These are phyloP conservation scores for Shiraia sp. DNA, from an alignment of 2,329 filamentous ascomycete genomes.

Conservation along the genomic window DNA sequence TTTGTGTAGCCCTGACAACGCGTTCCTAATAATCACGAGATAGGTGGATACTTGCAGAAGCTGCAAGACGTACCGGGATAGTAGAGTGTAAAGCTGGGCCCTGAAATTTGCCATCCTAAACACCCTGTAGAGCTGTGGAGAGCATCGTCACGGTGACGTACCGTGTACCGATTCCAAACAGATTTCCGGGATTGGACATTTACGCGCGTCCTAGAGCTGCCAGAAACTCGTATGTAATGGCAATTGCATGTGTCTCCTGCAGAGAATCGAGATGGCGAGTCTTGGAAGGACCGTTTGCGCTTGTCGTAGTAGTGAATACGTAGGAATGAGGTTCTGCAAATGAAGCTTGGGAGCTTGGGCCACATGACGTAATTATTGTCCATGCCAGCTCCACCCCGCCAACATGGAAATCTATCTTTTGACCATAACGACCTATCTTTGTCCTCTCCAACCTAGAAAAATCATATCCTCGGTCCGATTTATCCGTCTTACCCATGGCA, in stretches of 20 bases:
- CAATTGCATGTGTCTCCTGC: too few species aligned
- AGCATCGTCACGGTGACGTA: slow-evolving; percentile 13
- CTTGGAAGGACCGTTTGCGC: too few species aligned
- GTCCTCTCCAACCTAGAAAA: slow-evolving; percentile 7
- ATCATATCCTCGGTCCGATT: slow-evolving; percentile 6
- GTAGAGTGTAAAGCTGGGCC: slow-evolving; percentile 4
- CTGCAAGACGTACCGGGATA: background rate
- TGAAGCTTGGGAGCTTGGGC: slow-evolving; percentile 4
- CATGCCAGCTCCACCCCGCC: slow-evolving; percentile 10
- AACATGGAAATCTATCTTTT: slow-evolving; percentile 4
- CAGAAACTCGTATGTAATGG: background rate
- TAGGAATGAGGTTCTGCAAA: background rate
- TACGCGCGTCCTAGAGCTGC: background rate
- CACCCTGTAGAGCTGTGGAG: background rate
- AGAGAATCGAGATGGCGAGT: too few species aligned
- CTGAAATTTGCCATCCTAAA: slow-evolving; percentile 5
- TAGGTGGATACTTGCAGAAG: slow-evolving; percentile 14
- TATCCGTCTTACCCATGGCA: slow-evolving; percentile 14
- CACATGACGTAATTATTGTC: slow-evolving; percentile 14
- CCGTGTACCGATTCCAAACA: background rate
- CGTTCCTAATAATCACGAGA: slow-evolving; percentile 10
- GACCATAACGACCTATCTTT: slow-evolving; percentile 10
- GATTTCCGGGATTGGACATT: background rate
- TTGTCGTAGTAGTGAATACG: too few species aligned
- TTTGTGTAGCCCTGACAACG: slow-evolving; percentile 7